Evolutionary conservation across 2,329 filamentous ascomycete species (phyloP).

Genomic region (Xylaria sp.): DNA sequence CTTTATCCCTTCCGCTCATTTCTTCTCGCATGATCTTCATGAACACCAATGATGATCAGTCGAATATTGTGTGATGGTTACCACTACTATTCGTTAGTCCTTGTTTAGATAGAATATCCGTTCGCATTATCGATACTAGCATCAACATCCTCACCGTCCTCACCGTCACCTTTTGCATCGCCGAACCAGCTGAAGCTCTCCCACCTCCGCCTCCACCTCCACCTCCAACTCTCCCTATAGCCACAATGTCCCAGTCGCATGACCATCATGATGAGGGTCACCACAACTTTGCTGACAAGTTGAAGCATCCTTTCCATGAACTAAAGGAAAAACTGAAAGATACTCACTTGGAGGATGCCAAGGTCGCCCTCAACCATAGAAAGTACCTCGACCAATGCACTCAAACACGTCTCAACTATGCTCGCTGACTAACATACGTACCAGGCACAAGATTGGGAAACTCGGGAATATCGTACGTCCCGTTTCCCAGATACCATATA

Average conservation of each 20-base stretch:
- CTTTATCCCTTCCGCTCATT: background rate
- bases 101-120: background rate
- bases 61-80: background rate
- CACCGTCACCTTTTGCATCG: background rate
- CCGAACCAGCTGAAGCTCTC: background rate
- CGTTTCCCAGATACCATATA: background rate
- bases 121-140: background rate
- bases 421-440: constrained; percentile 2
- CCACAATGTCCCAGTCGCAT: constrained; percentile 39
- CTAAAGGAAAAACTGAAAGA: constrained; percentile 65
- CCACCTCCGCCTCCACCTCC: too few relatives aligned
- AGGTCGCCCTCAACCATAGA: constrained; percentile 67
- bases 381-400: constrained; percentile 57
- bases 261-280: constrained; percentile 36
- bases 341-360: constrained; percentile 66
- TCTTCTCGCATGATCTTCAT: background rate
- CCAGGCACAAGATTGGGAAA: constrained; percentile 70
- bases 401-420: background rate
- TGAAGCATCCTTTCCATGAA: constrained; percentile 61
- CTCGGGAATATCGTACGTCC: constrained; percentile 68
- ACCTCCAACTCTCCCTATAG: background rate
- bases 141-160: background rate
- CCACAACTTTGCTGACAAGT: constrained; percentile 56
- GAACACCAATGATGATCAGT: background rate
- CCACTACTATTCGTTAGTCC: background rate